Percentiles rank a stretch among this genome's conserved stretches.
Conservation (phyloP, 345 rosid genomes). For the Populus euphratica region DNA sequence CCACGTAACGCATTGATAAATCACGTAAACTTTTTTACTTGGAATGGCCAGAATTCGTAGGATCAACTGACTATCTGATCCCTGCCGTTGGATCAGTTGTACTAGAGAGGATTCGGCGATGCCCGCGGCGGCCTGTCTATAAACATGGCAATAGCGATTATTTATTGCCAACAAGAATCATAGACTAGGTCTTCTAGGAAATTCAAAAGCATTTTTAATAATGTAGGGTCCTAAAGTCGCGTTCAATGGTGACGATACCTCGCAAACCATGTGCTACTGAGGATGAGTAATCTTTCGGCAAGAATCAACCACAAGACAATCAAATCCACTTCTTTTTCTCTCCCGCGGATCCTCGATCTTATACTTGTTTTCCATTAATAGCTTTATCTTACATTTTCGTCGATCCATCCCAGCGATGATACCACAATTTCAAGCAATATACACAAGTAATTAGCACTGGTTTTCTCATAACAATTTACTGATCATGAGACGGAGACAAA, state of each 20-base stretch:
- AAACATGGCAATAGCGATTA: neutral
- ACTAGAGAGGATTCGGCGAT: conserved; percentile 4
- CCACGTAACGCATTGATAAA: neutral
- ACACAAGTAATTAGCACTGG: neutral
- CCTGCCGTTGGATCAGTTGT: neutral
- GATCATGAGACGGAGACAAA: neutral
- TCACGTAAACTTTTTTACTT: neutral
- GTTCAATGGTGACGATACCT: conserved; percentile 1
- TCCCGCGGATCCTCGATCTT: neutral
- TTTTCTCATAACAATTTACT: neutral
- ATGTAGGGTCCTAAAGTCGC: too few species aligned
- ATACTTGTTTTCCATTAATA: neutral
- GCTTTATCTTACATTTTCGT: neutral
- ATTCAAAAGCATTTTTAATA: neutral
- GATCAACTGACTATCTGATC: neutral
- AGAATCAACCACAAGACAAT: neutral
- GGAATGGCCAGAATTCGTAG: neutral
- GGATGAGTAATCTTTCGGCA: neutral
- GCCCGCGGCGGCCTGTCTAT: neutral
- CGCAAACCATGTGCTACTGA: conserved; percentile 12
- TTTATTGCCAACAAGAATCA: conserved; percentile 18
- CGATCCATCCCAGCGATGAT: neutral
- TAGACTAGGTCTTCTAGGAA: neutral
- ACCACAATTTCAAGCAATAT: neutral
- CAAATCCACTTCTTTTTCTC: neutral